Base-by-base conservation (phyloP, 1,284 basidiomycete genomes). In the Crucibulum parvulum region DNA sequence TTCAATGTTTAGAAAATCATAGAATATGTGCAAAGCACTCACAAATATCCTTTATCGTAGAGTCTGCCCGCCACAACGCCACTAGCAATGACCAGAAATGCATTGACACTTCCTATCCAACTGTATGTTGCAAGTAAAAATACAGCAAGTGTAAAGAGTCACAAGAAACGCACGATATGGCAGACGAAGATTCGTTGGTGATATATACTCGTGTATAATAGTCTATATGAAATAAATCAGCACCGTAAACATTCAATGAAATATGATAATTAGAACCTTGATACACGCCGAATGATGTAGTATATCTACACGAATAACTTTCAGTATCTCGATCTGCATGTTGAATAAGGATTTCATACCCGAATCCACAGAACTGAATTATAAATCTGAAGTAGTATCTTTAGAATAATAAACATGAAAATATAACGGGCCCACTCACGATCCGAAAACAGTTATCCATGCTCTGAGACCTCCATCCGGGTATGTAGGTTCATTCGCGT, bases 11-110 rank as follows among this genome's bases (percentile, higher is more conserved):
- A 37, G 37, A 47, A 6, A 51, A 55, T 46, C 15, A 18, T 6
- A 57, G 31, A 34, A 36, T 38, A 18, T 8, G 9, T 18, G 31
- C 31, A 35, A 18, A 37, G 13, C 18, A 57, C 67, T 18, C 46
- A 64, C 69, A 71, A 70, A 51, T 70, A 69, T 31, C 69, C 70
- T 16, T 46, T 55, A 38, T 72, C 70, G 48, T 60, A 72, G 9
- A 62, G 53, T 37, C 61, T 47, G n/a, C 66, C 66, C 10, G 64
- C 61, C 10, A 66, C 50, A 37, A 67, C 31, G 11, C 66, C 66
- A 9, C 43, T 45, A 37, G 60, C 55, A 16, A 62, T 37, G 13
- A 66, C 37, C 7, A 66, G 46, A 47, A 62, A 59, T 9, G 56
- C 52, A 51, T 67, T 65, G 34, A 66, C 57, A 35, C 66, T 67